These are phyloP conservation scores for Chrysochromulina parva DNA, from an alignment of 78 protist species.

Conservation along the genomic window DNA sequence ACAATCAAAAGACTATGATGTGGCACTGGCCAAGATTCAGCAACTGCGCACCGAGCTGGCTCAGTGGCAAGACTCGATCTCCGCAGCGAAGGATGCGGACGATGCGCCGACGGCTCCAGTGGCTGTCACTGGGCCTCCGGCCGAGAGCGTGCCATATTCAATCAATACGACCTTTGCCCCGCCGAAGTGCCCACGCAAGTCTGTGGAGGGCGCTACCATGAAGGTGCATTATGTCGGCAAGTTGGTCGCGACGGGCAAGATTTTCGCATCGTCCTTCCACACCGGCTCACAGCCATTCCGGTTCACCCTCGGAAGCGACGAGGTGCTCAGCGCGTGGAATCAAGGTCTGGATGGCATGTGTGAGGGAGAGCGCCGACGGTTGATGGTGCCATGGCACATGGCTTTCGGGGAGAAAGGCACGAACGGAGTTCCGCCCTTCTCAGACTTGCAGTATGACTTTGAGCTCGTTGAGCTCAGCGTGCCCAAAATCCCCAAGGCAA, in stretches of 20 bases:
- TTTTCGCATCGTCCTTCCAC: not conserved
- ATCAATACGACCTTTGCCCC: not conserved
- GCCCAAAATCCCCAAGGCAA: not conserved
- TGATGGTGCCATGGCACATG: not conserved
- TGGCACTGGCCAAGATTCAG: too few species aligned
- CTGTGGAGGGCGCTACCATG: not conserved
- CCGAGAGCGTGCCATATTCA: not conserved
- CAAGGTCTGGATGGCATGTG: not conserved
- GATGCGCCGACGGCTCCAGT: too few species aligned
- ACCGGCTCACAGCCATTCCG: not conserved
- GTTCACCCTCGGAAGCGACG: not conserved
- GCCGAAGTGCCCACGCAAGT: not conserved
- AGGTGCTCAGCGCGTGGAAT: not conserved
- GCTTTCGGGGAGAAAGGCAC: not conserved
- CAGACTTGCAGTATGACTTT: conserved; percentile 13
- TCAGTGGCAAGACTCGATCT: too few species aligned
- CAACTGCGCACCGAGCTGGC: too few species aligned
- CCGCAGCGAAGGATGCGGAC: too few species aligned
- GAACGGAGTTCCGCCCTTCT: not conserved
- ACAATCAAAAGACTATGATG: too few species aligned
- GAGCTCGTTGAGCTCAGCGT: not conserved
- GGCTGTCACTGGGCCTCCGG: not conserved
- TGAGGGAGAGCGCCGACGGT: conserved; percentile 8
- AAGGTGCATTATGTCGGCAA: not conserved
- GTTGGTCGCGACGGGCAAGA: not conserved